Base-by-base conservation (phyloP, 306 rosid genomes). In the Astragalus membranaceus region DNA sequence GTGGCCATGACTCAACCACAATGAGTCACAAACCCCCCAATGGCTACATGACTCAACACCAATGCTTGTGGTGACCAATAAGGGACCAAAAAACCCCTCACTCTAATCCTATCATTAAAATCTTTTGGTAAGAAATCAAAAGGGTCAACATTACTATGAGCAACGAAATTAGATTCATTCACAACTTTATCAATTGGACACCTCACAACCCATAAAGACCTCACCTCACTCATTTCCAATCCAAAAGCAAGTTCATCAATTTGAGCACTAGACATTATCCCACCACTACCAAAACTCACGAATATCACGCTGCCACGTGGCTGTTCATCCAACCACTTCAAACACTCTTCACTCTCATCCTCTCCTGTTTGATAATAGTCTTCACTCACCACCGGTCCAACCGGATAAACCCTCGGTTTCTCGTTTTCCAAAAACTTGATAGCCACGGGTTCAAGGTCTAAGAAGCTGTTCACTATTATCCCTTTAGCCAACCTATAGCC, bases 31-130 rank as follows among this genome's bases (percentile, higher is more conserved):
- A 79, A 79, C 14, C 83, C 83, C 0, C 83, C 79, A 3, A 32
- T 62, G 15, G 83, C 62, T 16, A 5, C 14, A 12, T 79, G 79
- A 0, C 64, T 30, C 5, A 79, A 69, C 0, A 79, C 58, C 44
- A 54, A 56, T 12, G 69, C n/a, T 26, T 79, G 83, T 15, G 83
- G 79, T 0, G 76, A 79, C 79, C 83, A 79, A 54, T 56, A 53
- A 3, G 69, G 8, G 6, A 74, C 51, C 8, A 74, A 68, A 1
- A 74, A 37, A 5, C 83, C 79, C 9, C 12, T 56, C 1, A 10
- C 63, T 41, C 62, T 74, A 8, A 78, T 72, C 0, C 82, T 78
- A 42, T 78, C 75, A 71, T 84, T 91, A 96, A 94, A 47, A 88
- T 81, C 67, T 9, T 50, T 51, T 13, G 82, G 78, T 13, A 78